A percentile compares a stretch with the other conserved stretches of the same genome.
Conservation (phyloP, 129 eudicot genomes). For the Artemisia argyi region DNA sequence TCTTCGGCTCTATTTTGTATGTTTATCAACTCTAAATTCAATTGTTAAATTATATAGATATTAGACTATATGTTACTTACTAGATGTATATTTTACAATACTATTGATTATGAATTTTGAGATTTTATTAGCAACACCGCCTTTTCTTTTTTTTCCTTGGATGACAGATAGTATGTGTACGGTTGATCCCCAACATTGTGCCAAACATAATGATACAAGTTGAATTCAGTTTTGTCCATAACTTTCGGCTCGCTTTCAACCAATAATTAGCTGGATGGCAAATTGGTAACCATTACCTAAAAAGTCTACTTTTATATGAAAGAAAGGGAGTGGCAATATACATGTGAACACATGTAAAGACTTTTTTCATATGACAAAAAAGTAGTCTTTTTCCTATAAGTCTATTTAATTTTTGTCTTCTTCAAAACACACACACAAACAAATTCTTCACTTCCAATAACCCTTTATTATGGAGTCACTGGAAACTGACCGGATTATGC, state of each 20-base stretch:
- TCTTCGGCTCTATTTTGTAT: conserved; percentile 33
- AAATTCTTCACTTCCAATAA: conserved; percentile 11
- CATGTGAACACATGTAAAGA: conserved; percentile 13
- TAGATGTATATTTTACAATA: conserved; percentile 33
- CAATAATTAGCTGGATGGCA: background rate
- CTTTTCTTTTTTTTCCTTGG: no score
- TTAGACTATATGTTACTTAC: conserved; percentile 22
- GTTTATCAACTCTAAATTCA: conserved; percentile 17
- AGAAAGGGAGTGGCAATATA: background rate
- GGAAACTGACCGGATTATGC: conserved; percentile 31
- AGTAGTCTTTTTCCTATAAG: background rate
- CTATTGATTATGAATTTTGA: conserved; percentile 8
- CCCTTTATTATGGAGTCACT: conserved; percentile 46
- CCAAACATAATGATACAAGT: no score
- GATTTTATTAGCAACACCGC: no score
- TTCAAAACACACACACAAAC: conserved; percentile 4
- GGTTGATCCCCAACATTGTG: no score
- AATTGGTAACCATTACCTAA: background rate
- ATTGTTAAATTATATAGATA: conserved; percentile 33
- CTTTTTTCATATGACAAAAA: background rate
- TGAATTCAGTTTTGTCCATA: no score
- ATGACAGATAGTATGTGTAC: no score
- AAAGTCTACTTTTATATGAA: background rate
- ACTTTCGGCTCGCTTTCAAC: no score
- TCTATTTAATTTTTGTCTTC: conserved; percentile 4